Evolutionary conservation across 495 filamentous ascomycete genomes (phyloP).

Genomic region (Xylaria palmicola): DNA sequence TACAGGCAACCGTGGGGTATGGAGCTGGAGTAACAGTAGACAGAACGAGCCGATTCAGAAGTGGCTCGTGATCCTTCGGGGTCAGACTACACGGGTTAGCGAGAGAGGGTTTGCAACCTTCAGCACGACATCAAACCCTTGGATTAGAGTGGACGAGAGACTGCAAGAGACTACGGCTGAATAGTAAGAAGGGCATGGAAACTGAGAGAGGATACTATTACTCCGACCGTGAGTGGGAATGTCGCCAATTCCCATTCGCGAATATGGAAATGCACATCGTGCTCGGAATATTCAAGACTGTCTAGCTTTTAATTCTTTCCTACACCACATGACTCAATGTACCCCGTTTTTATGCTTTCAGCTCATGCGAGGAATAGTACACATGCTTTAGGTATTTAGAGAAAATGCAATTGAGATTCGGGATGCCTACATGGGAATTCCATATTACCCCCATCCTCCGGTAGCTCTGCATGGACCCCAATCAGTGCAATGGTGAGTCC

Average conservation of each 20-base stretch:
- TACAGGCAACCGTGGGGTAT: not conserved
- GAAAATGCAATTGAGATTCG: not conserved
- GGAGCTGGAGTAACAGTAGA: not conserved
- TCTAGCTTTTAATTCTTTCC: not conserved
- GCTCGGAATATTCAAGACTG: not conserved
- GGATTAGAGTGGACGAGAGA: not conserved
- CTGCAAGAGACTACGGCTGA: not conserved
- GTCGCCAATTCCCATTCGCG: too few species aligned
- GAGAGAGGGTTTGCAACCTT: not conserved
- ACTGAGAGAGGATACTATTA: too few species aligned
- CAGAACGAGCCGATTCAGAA: slow-evolving; percentile 4
- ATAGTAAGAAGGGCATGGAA: not conserved
- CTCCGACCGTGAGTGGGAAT: not conserved
- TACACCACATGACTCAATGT: not conserved
- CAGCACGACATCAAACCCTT: slow-evolving; percentile 11
- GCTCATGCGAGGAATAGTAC: not conserved
- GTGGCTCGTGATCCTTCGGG: slow-evolving; percentile 9
- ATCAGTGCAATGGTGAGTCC: not conserved
- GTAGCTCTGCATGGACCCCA: not conserved
- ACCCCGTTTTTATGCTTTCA: not conserved
- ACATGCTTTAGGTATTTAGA: too few species aligned
- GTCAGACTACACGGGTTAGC: not conserved
- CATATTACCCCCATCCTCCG: not conserved
- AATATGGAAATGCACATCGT: not conserved
- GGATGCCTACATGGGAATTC: too few species aligned